phyloP scores from a whole-genome alignment of 2,329 filamentous ascomycete species.

The Colletotrichum sp. region DNA sequence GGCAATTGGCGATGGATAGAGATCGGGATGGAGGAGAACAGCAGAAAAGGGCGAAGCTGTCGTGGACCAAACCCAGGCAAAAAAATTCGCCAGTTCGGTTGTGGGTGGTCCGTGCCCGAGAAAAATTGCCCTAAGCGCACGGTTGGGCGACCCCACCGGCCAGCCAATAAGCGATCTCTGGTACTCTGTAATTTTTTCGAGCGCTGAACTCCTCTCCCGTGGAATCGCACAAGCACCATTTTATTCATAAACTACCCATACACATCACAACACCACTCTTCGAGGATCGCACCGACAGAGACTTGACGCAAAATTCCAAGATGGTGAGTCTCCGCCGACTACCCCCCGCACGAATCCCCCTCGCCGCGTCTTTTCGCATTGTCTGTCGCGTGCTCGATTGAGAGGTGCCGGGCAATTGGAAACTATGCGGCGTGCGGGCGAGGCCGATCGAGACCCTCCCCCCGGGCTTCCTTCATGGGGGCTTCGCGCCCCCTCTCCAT shows the following conservation, averaged over 20 bases:
- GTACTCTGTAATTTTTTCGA: neutral
- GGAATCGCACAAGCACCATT: conserved; percentile 26
- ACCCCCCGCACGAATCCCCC: neutral
- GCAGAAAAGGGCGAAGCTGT: conserved; percentile 9
- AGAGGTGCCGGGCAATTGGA: neutral
- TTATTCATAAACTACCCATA: conserved; percentile 38
- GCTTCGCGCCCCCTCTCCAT: neutral
- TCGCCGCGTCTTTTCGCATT: neutral
- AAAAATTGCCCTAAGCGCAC: conserved; percentile 48
- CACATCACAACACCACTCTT: conserved; percentile 56
- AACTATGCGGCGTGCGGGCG: neutral
- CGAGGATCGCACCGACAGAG: conserved; percentile 71
- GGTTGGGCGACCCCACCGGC: neutral
- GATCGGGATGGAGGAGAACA: conserved; percentile 17
- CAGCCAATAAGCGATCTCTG: conserved; percentile 15
- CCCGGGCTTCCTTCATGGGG: neutral
- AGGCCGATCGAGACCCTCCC: neutral
- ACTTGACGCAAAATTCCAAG: conserved; percentile 55
- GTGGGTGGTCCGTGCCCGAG: conserved; percentile 44
- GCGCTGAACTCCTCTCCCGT: neutral
- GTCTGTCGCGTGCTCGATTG: neutral
- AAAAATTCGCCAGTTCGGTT: conserved; percentile 33
- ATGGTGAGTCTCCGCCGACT: conserved; percentile 56
- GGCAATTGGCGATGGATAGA: conserved; percentile 29
- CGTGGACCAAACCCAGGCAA: conserved; percentile 6